Evolutionary conservation across 2,329 filamentous ascomycete species (phyloP), one percentile per base, ranked within the genome.

Genomic region (Alternaria rosae): DNA sequence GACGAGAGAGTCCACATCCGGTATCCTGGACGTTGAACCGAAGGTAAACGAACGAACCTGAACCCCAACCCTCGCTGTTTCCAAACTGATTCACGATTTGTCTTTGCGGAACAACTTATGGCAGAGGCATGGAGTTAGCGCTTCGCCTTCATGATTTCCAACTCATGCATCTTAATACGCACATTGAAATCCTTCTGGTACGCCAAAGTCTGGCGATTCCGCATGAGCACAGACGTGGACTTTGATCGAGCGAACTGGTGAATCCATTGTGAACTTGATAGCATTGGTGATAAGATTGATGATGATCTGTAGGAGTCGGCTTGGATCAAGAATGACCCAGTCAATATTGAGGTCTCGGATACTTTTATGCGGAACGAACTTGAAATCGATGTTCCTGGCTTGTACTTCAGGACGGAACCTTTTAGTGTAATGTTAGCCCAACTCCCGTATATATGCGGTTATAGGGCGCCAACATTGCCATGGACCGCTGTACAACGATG

Each of bases 191-290:
- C 59, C 67, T 50, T 66, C 35, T 35, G 41, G 30, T 54, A 23
- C 56, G 17, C 57, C 67, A n/a, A 64, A 55, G n/a, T 66, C 66
- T 3, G 71, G 71, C 47, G 65, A 61, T 2, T 89, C 59, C 1
- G 47, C 23, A 5, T 66, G 65, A 6, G 78, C 80, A 23, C 79
- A 76, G 8, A 82, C 64, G 23, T 73, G 77, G 5, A 83, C 76
- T 0, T 69, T 76, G 57, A 84, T 80, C 7, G 69, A 69, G 4
- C 80, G 76, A n/a, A 59, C 67, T 0, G 71, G 52, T 4, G 71
- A 69, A 44, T 76, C 71, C 32, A 79, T 74, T 0, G 81, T 84
- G 64, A 84, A 84, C 56, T 84, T 84, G 72, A 84, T 82, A 0
- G 80, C 78, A 51, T 83, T 83, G 9, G 81, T 83, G n/a, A 83